Percentiles rank a stretch among this genome's conserved stretches.
These are phyloP conservation scores for Exophiala dermatitidis DNA, from an alignment of 2,329 filamentous ascomycete species.

Conservation along the genomic window DNA sequence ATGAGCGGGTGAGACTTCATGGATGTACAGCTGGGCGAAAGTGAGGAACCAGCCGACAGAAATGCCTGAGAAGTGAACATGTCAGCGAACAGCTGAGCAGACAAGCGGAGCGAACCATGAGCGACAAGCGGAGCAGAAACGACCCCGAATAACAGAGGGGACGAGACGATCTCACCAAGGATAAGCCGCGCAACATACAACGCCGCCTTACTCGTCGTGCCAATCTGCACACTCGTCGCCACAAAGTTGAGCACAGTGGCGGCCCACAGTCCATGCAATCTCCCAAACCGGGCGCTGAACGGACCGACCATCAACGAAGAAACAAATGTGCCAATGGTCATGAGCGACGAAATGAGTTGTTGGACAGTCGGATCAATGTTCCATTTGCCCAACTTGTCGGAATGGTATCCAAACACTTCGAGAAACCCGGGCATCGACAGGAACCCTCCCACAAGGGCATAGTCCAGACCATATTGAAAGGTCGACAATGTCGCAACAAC, in stretches of 20 bases:
- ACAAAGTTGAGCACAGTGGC: conserved; percentile 42
- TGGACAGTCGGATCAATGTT: conserved; percentile 7
- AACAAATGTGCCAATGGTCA: conserved; percentile 47
- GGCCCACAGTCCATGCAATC: conserved; percentile 42
- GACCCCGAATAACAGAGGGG: too few species aligned
- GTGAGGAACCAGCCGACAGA: conserved; percentile 42
- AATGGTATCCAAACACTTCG: conserved; percentile 45
- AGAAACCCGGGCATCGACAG: conserved; percentile 49
- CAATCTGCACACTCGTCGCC: conserved; percentile 42
- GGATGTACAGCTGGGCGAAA: conserved; percentile 44
- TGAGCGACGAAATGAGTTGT: conserved; percentile 36
- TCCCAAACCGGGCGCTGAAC: conserved; percentile 44
- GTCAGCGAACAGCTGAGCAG: not conserved
- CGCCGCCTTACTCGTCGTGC: conserved; percentile 35
- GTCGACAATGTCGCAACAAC: conserved; percentile 43
- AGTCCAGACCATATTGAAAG: conserved; percentile 47
- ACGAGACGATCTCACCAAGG: conserved; percentile 28
- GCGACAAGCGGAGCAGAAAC: too few species aligned
- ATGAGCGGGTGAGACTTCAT: conserved; percentile 44
- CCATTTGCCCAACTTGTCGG: conserved; percentile 29
- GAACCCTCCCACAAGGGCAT: conserved; percentile 40
- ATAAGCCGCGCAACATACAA: conserved; percentile 44
- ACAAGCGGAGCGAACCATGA: too few species aligned
- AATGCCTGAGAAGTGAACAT: conserved; percentile 18
- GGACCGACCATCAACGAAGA: conserved; percentile 44